These are phyloP conservation scores for Neospermospora avenae DNA, from an alignment of 2,329 filamentous ascomycete genomes.

Conservation along the genomic window DNA sequence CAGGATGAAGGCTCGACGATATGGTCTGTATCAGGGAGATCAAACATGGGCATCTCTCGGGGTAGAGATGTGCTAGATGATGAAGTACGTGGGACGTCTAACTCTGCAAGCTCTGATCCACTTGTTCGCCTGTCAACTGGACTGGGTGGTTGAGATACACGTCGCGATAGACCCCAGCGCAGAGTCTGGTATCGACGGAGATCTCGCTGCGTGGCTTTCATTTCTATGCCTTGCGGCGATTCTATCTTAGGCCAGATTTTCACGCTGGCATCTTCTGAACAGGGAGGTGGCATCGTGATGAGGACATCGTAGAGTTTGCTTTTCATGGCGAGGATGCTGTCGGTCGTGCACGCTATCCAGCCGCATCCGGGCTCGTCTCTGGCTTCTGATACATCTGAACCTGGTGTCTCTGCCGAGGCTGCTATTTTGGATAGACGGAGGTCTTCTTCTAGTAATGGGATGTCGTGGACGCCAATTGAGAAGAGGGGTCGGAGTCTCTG, in stretches of 20 bases:
- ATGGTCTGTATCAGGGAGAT: slow-evolving; percentile 48
- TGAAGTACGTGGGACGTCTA: slow-evolving; percentile 26
- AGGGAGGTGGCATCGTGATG: slow-evolving; percentile 70
- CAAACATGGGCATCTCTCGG: slow-evolving; percentile 39
- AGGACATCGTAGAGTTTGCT: slow-evolving; percentile 84
- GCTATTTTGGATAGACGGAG: slow-evolving; percentile 45
- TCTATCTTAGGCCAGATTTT: slow-evolving; percentile 76
- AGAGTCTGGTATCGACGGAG: slow-evolving; percentile 74
- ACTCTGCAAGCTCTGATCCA: background rate
- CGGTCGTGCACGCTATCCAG: slow-evolving; percentile 95
- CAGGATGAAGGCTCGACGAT: slow-evolving; percentile 63
- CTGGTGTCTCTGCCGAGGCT: slow-evolving; percentile 32
- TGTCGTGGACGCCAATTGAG: slow-evolving; percentile 89
- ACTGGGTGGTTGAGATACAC: slow-evolving; percentile 18
- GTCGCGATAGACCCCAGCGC: slow-evolving; percentile 55
- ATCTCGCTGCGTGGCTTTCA: slow-evolving; percentile 90
- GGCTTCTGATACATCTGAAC: slow-evolving; percentile 36
- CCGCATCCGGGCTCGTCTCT: slow-evolving; percentile 55
- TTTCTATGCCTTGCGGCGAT: slow-evolving; percentile 55
- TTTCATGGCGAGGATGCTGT: slow-evolving; percentile 87
- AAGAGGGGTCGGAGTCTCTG: slow-evolving; percentile 80
- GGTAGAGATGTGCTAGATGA: slow-evolving; percentile 29
- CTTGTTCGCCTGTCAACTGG: slow-evolving; percentile 10
- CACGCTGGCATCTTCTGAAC: slow-evolving; percentile 54
- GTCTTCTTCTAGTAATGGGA: slow-evolving; percentile 69